Evolutionary conservation across 164 flowering plant genomes (phyloP), one percentile per base, ranked within the genome.

Genomic region (Pachysandra terminalis): DNA sequence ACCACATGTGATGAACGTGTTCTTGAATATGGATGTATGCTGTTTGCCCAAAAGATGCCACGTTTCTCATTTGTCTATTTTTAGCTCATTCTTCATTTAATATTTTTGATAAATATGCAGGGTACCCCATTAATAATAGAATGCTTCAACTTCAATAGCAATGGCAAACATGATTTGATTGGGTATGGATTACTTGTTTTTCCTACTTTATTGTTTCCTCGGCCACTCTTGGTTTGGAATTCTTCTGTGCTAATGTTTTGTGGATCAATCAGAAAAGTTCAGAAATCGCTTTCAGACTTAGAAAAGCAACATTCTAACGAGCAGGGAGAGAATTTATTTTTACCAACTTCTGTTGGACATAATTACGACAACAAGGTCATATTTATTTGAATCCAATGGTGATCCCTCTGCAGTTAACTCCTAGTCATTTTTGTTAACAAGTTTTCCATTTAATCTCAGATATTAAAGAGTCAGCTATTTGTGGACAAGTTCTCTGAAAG

Each of bases 121-220:
- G 94, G 86, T 55, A 79, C 49, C 67, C 94, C 87, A 27, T 67
- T 89, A 51, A 56, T 75, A 59, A 79, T 87, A 40, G 91, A 89
- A 78, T 89, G 91, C 79, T 86, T 75, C 59, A 77, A 87, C 82
- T 87, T 81, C 78, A 87, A 89, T 69, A 79, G 78, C 83, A 89
- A 80, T 74, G 94, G 94, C 40, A 89, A 79, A 60, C 94, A 89
- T 79, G 88, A 79, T 71, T 75, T 84, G 61, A 72, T 87, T 61
- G 94, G 94, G 94, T 89, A 87, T 51, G 56, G 37, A 41, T 26
- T 45, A 9, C 23, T 56, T 74, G 21, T 17, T 63, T 67, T 28
- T 21, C 49, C 45, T 23, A 58, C 71, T 21, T 25, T 19, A 53
- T 59, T 28, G 45, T 49, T 19, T 51, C 57, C 57, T 19, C 14